Percentiles rank a stretch among this genome's conserved stretches.
Conservation (phyloP, 352 stramenopile species). For the Globisporangium radiosum region DNA sequence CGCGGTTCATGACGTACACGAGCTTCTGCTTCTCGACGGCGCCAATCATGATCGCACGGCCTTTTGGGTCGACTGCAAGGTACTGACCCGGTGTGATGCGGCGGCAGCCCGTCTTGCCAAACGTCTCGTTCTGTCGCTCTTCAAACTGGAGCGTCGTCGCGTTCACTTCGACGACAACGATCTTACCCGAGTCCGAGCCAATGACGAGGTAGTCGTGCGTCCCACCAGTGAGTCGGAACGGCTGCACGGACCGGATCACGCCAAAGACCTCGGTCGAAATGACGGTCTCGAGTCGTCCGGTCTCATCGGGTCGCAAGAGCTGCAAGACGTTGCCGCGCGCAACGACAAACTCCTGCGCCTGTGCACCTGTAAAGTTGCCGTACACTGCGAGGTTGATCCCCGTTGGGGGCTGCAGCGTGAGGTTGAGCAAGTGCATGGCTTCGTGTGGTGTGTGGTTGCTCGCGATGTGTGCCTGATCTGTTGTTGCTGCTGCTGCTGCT, state of each 20-base stretch:
- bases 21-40: conserved; percentile 99
- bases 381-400: conserved; percentile 82
- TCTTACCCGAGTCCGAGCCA: conserved; percentile 93
- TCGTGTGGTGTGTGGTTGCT: no score
- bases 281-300: conserved; percentile 68
- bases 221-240: conserved; percentile 84
- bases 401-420: conserved; percentile 82
- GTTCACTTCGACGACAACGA: conserved; percentile 95
- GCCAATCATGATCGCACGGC: conserved; percentile 94
- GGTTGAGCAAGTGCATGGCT: conserved; percentile 82
- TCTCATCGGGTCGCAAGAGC: conserved; percentile 82
- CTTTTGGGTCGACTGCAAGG: conserved; percentile 95
- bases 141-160: conserved; percentile 61
- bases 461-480: no score
- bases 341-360: conserved; percentile 94
- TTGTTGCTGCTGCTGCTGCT: background rate
- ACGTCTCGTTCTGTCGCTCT: conserved; percentile 91
- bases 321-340: conserved; percentile 92
- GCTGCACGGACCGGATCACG: conserved; percentile 88
- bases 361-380: conserved; percentile 88
- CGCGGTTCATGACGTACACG: conserved; percentile 98
- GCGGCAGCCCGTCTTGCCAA: conserved; percentile 95
- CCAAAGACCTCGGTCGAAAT: conserved; percentile 87
- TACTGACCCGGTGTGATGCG: conserved; percentile 98
- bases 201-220: conserved; percentile 95